Evolutionary conservation across 1,139 yeast genomes (phyloP).

Genomic region (Geotrichum citri-aurantii): DNA sequence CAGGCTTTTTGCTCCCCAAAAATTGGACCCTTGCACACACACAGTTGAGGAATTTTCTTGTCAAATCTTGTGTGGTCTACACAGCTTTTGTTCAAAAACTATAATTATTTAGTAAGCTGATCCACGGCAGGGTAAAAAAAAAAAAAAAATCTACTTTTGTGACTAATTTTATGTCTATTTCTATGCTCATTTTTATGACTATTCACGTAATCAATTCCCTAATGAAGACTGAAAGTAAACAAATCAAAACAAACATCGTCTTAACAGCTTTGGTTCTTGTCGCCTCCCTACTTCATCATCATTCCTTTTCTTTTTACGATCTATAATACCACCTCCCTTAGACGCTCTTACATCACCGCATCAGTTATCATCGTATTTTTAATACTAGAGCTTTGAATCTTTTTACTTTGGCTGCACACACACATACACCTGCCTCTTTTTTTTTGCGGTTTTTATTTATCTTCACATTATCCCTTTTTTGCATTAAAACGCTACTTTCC

Average conservation of each 20-base stretch:
- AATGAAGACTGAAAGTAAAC: background rate
- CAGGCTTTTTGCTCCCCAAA: too few relatives aligned
- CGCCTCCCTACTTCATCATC: background rate
- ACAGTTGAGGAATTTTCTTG: too few relatives aligned
- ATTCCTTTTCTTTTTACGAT: background rate
- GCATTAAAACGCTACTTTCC: background rate
- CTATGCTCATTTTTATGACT: background rate
- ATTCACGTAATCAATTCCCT: background rate
- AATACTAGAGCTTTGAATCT: background rate
- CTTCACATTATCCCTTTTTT: background rate
- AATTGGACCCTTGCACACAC: too few relatives aligned
- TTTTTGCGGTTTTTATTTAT: background rate
- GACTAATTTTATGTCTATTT: background rate
- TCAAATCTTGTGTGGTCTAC: too few relatives aligned
- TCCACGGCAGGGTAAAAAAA: background rate
- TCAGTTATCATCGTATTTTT: background rate
- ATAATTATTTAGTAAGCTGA: too few relatives aligned
- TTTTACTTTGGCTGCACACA: background rate
- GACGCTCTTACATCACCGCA: background rate
- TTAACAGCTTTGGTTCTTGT: background rate
- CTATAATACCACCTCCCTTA: too few relatives aligned
- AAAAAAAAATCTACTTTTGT: background rate
- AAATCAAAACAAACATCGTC: background rate
- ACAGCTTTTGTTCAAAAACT: too few relatives aligned
- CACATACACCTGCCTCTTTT: background rate